Evolutionary conservation across 1,284 basidiomycete species (phyloP), one percentile per base, ranked within the genome.

Genomic region (Sanghuangporus baumii): DNA sequence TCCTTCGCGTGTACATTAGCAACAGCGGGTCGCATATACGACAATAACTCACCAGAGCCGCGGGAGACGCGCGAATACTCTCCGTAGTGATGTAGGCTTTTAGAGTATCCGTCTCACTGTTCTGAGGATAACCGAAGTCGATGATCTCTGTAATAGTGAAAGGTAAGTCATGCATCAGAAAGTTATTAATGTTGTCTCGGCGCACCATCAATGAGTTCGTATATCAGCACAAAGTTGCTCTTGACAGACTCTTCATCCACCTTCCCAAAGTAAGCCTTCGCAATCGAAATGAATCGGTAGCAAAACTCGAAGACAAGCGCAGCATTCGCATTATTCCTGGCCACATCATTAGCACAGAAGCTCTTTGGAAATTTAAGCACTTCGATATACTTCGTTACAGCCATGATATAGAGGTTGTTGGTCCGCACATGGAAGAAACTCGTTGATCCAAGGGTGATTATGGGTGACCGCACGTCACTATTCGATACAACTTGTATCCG

Each of bases 121-220:
- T 99, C 74, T 99, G 97, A n/a, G 96, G 96, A 76, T 96, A 99
- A 47, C 97, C 96, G 77, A 98, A 99, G 77, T 99, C 96, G 71
- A 94, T 88, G 73, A 98, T 97, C 77, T 99, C 96, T 97, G 73
- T 1, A 47, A 26, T 40, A 16, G 50, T 34, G 6, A 40, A 50
- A 47, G 36, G 34, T 46, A 6, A 23, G 41, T 16, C 36, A 23
- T 8, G n/a, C 9, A 26, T 55, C 50, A 4, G 52, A 20, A 34
- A 59, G 9, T 16, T 14, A 12, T n/a, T 1, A 31, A 54, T 34
- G 6, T 36, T 0, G n/a, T 43, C 66, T 83, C 26, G 5, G 26
- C 26, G 61, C 66, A 94, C 94, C 95, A 71, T 98, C 95, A 66
- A 98, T 89, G 37, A 98, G 82, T 75, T 98, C 95, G 71, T 98